Evolutionary conservation across 495 filamentous ascomycete species (phyloP), one percentile per base, ranked within the genome.

Genomic region (Penicillium maclennaniae): DNA sequence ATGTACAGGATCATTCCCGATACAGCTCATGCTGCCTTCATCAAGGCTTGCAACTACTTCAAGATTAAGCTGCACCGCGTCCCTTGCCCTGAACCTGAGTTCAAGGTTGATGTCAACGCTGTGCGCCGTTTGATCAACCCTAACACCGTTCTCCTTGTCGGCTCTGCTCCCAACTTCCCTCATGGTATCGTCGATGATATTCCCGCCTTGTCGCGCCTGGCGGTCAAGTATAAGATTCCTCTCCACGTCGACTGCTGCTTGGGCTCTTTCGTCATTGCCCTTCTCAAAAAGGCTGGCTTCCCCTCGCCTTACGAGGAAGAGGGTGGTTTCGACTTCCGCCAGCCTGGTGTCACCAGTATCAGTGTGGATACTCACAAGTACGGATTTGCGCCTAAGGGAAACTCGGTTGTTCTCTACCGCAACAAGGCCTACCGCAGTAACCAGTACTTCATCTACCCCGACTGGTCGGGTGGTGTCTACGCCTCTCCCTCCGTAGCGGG

Each of bases 101-200:
- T 95, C 73, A 88, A 90, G 71, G 95, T 95, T 49, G 82, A 95
- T 62, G 74, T 88, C 27, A 71, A 83, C 43, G 79, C 82, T 20
- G 86, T 97, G 40, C 80, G 83, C 42, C 89, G 91, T 36, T 79
- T 97, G 53, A 87, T 97, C 69, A 99, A 97, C 75, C 82, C 84
- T 60, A 97, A 99, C 76, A 99, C 93, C n/a, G 77, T 97, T 50
- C 78, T 99, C 39, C 86, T 99, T 28, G 92, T 97, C 45, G 93
- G 95, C 14, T 95, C 90, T 0, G 91, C 95, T 1, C 93, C 93
- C 7, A 97, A 96, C 70, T 99, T 96, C 75, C 93, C 93, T 38
- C 95, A 99, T 63, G 93, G 93, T 45, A 95, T 97, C 63, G 90
- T 97, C 57, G 93, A 98, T 67, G 90, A 98, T 68, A 97, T 98